Percentiles rank a stretch among this genome's conserved stretches.
phyloP scores from a whole-genome alignment of 345 rosid genomes.

The Geranium brycei region DNA sequence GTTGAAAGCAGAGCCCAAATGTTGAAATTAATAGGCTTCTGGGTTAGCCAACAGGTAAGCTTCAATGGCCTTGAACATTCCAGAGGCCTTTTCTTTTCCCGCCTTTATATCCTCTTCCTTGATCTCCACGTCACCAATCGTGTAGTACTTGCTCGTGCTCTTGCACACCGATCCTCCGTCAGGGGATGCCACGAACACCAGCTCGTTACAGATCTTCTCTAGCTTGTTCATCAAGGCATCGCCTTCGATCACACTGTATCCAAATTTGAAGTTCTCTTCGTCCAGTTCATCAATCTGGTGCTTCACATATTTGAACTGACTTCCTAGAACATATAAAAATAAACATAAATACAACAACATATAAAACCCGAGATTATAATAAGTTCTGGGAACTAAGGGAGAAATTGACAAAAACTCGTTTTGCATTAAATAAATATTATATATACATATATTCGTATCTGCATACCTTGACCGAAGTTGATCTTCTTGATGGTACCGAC shows the following conservation, averaged over 20 bases:
- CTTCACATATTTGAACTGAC: constrained; percentile 4
- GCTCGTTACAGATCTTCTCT: neutral
- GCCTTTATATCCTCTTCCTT: constrained; percentile 8
- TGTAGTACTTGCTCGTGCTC: constrained; percentile 5
- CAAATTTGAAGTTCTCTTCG: neutral
- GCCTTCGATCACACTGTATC: constrained; percentile 8
- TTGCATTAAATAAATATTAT: too few species aligned
- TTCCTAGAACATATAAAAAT: neutral
- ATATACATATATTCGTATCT: too few species aligned
- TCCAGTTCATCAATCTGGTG: constrained; percentile 7
- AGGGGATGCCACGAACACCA: neutral
- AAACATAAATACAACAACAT: too few species aligned
- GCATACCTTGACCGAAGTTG: constrained; percentile 14
- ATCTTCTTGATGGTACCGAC: constrained; percentile 28
- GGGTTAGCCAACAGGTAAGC: constrained; percentile 4
- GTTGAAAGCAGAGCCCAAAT: too few species aligned
- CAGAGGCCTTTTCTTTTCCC: constrained; percentile 10
- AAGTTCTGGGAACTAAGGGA: too few species aligned
- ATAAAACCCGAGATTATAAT: too few species aligned
- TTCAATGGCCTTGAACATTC: constrained; percentile 6
- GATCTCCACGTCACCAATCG: constrained; percentile 1
- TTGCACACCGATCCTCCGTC: constrained; percentile 5
- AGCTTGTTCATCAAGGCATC: constrained; percentile 2
- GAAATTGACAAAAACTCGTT: too few species aligned
- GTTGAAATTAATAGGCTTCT: neutral